Conservation (phyloP, 2,329 filamentous ascomycete genomes). For the Rhinocladiella similis region DNA sequence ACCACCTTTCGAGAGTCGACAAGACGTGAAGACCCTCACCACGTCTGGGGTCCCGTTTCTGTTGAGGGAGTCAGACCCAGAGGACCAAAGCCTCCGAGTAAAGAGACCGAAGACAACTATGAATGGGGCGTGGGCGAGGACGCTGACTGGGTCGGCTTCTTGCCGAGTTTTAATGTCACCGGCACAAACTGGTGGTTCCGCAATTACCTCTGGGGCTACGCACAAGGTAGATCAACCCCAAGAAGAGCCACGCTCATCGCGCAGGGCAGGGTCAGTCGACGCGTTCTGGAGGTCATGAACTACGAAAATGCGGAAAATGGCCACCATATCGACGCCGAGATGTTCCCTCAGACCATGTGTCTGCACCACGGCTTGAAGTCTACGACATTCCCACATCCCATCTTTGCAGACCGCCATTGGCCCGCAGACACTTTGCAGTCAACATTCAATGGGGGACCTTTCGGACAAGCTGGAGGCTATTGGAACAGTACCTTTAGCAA, state of each 20-base stretch:
- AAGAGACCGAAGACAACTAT: constrained; percentile 64
- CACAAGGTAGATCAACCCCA: constrained; percentile 57
- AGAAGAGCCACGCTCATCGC: constrained; percentile 77
- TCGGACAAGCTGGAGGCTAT: constrained; percentile 34
- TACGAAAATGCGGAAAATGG: constrained; percentile 67
- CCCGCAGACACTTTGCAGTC: constrained; percentile 31
- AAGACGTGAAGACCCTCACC: constrained; percentile 29
- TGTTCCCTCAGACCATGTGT: constrained; percentile 72
- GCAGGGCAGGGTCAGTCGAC: constrained; percentile 70
- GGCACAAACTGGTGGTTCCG: constrained; percentile 66
- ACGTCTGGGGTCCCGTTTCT: constrained; percentile 65
- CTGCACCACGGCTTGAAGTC: constrained; percentile 78
- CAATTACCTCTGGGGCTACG: constrained; percentile 40
- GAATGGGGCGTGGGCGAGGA: constrained; percentile 76
- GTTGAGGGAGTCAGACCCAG: constrained; percentile 61
- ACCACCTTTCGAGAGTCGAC: constrained; percentile 27
- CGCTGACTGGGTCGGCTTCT: constrained; percentile 71
- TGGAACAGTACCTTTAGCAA: constrained; percentile 37
- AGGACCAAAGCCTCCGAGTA: constrained; percentile 63
- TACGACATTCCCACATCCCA: constrained; percentile 74
- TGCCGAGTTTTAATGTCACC: constrained; percentile 75
- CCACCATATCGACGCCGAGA: constrained; percentile 76
- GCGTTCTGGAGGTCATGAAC: constrained; percentile 74
- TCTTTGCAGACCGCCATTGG: constrained; percentile 78
- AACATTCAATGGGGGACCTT: constrained; percentile 36